A percentile compares a stretch with the other conserved stretches of the same genome.
These are phyloP conservation scores for Chaetomium globosum DNA, from an alignment of 2,329 filamentous ascomycete genomes.

Conservation along the genomic window DNA sequence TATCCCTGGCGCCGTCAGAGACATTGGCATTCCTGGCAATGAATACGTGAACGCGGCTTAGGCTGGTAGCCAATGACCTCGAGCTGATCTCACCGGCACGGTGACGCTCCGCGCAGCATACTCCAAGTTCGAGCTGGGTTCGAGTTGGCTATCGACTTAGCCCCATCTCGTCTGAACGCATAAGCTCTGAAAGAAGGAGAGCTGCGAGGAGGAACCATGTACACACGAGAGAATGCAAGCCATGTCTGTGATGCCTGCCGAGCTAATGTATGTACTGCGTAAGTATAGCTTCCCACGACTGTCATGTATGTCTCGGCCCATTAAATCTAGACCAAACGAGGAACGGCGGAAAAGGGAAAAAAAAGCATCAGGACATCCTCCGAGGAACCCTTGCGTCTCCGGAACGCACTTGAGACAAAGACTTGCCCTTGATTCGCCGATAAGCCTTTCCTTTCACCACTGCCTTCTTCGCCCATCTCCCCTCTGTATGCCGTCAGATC, in stretches of 20 bases:
- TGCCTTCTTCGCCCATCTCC: not conserved
- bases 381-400: not conserved
- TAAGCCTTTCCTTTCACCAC: not conserved
- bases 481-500: not conserved
- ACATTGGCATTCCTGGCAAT: not conserved
- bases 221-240: not conserved
- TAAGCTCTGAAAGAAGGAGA: not conserved
- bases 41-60: not conserved
- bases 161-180: not conserved
- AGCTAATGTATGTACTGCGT: conserved; percentile 2
- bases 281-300: not conserved
- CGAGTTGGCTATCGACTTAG: not conserved
- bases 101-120: not conserved
- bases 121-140: not conserved
- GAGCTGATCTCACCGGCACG: conserved; percentile 8
- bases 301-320: not conserved
- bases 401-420: not conserved
- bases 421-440: not conserved
- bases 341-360: not conserved
- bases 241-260: not conserved
- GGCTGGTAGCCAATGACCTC: too few species aligned
- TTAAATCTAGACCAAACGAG: not conserved
- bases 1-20: not conserved
- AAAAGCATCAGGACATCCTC: not conserved
- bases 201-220: not conserved